Percentiles rank a stretch among this genome's conserved stretches.
Evolutionary conservation across 106 monocot species (phyloP).

Genomic region (Dendrobium nobile): DNA sequence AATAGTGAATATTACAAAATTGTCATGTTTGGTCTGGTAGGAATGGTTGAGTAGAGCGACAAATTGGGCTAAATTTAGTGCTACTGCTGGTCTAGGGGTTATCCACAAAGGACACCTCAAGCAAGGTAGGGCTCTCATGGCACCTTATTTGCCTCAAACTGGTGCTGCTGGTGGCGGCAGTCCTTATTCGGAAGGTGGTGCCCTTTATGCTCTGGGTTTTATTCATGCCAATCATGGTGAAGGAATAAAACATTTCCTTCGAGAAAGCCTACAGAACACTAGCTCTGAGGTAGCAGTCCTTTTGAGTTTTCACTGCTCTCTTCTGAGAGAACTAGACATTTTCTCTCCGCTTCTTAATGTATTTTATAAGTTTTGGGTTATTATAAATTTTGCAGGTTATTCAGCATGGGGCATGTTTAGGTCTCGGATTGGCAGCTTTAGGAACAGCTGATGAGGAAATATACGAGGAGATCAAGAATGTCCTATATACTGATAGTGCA

Average conservation of each 20-base stretch:
- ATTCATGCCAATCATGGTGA: slow-evolving; percentile 99
- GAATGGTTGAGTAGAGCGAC: slow-evolving; percentile 99
- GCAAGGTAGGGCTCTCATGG: slow-evolving; percentile 97
- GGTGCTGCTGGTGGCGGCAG: slow-evolving; percentile 82
- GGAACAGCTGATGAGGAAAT: slow-evolving; percentile 95
- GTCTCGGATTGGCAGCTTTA: slow-evolving; percentile 88
- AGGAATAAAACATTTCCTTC: slow-evolving; percentile 94
- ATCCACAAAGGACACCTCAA: slow-evolving; percentile 97
- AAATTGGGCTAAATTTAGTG: slow-evolving; percentile 99
- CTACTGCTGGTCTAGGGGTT: slow-evolving; percentile 96
- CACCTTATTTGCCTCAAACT: slow-evolving; percentile 96
- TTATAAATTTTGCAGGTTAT: slow-evolving; percentile 58
- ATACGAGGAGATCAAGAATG: slow-evolving; percentile 92
- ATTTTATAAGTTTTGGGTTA: not conserved
- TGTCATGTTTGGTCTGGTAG: slow-evolving; percentile 23
- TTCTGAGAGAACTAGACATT: not conserved
- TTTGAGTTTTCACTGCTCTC: not conserved
- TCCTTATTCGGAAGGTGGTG: slow-evolving; percentile 99
- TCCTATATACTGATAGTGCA: slow-evolving; percentile 85
- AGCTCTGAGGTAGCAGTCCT: slow-evolving; percentile 56
- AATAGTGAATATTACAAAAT: slow-evolving; percentile 1
- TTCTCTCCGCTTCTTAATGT: not conserved
- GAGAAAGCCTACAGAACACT: slow-evolving; percentile 85
- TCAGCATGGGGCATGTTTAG: slow-evolving; percentile 96
- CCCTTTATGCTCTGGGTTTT: slow-evolving; percentile 93